A percentile compares a stretch with the other conserved stretches of the same genome.
Conservation (phyloP, 2,329 filamentous ascomycete genomes). For the Didymellaceae sp. region DNA sequence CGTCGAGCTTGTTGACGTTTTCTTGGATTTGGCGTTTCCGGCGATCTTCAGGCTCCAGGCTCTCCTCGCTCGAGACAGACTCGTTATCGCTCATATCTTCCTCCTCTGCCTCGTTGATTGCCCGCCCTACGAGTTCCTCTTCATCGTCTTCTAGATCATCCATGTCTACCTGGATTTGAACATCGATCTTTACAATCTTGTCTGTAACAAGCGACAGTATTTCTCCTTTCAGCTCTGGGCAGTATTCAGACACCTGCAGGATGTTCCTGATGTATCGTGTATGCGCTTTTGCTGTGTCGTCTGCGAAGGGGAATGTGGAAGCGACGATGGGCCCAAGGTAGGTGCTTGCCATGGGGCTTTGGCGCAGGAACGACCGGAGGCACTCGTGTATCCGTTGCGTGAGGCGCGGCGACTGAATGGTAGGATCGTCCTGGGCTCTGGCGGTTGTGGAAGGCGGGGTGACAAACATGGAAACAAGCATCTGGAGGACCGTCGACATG, state of each 20-base stretch:
- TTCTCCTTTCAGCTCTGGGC: constrained; percentile 77
- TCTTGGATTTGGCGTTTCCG: constrained; percentile 76
- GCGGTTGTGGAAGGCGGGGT: constrained; percentile 62
- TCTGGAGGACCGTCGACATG: constrained; percentile 74
- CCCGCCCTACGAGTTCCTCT: constrained; percentile 70
- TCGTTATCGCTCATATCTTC: constrained; percentile 71
- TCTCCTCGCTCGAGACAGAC: constrained; percentile 71
- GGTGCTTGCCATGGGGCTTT: constrained; percentile 79
- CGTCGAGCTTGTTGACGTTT: constrained; percentile 89
- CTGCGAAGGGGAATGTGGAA: constrained; percentile 75
- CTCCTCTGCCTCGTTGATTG: constrained; percentile 54
- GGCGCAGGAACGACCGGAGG: constrained; percentile 75
- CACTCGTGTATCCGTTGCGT: constrained; percentile 77
- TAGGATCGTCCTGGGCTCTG: constrained; percentile 60
- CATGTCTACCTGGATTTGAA: constrained; percentile 91
- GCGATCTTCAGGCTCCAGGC: constrained; percentile 61
- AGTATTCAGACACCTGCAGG: constrained; percentile 76
- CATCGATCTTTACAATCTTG: constrained; percentile 89
- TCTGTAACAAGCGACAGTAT: constrained; percentile 84
- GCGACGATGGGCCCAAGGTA: constrained; percentile 72
- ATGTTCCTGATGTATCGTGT: constrained; percentile 89
- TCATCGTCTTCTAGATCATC: constrained; percentile 93
- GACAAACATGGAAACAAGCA: constrained; percentile 80
- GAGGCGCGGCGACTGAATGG: constrained; percentile 69
- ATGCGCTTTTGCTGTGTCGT: constrained; percentile 78